These are phyloP conservation scores for Exophiala bonariae DNA, from an alignment of 2,329 filamentous ascomycete species.

Conservation along the genomic window DNA sequence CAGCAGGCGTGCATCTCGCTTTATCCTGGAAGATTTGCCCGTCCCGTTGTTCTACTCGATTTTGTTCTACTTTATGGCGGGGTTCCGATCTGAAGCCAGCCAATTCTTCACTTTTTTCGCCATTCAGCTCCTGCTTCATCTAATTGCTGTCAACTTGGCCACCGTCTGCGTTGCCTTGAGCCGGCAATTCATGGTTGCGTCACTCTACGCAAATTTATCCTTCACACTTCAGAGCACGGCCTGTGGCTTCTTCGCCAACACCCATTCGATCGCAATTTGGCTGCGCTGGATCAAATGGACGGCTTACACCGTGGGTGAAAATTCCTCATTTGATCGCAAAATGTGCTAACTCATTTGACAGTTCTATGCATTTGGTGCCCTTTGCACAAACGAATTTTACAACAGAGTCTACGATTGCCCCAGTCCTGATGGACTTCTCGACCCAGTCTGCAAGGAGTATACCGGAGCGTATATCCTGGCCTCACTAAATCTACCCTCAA, in stretches of 20 bases:
- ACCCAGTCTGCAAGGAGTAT: conserved; percentile 68
- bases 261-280: conserved; percentile 71
- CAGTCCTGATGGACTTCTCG: conserved; percentile 57
- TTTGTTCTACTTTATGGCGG: conserved; percentile 77
- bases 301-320: conserved; percentile 28
- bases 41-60: conserved; percentile 70
- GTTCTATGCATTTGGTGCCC: conserved; percentile 67
- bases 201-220: conserved; percentile 68
- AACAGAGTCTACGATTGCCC: conserved; percentile 70
- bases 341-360: conserved; percentile 14
- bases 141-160: conserved; percentile 71
- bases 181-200: conserved; percentile 69
- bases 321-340: not conserved
- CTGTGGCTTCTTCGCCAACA: conserved; percentile 75
- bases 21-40: conserved; percentile 70
- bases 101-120: conserved; percentile 74
- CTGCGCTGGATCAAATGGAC: conserved; percentile 71
- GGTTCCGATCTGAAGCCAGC: conserved; percentile 62
- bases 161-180: conserved; percentile 66
- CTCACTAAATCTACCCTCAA: conserved; percentile 64
- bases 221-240: conserved; percentile 74
- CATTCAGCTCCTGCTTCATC: conserved; percentile 68
- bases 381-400: conserved; percentile 70
- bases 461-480: conserved; percentile 69
- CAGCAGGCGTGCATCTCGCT: conserved; percentile 66